phyloP scores from a whole-genome alignment of 1,284 basidiomycete species.

The Sanghuangporus sanghuang region DNA sequence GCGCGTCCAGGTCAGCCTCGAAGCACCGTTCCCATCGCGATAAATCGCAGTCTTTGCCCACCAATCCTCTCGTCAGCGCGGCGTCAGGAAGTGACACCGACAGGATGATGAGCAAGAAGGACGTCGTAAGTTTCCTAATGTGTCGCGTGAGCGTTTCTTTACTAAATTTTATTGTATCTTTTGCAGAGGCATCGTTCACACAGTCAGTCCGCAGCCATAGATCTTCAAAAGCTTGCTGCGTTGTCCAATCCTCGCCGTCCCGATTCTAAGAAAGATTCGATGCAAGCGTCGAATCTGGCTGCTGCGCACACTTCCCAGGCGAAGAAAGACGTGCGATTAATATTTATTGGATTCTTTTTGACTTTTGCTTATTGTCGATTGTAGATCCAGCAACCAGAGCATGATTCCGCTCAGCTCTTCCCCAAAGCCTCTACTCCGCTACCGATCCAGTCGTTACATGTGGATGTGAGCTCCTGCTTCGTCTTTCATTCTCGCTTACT shows the following conservation, averaged over 20 bases:
- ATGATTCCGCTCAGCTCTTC: neutral
- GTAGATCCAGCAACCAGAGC: neutral
- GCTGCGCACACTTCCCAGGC: neutral
- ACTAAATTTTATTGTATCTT: neutral
- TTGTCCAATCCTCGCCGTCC: neutral
- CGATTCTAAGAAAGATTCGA: neutral
- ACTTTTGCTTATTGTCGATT: neutral
- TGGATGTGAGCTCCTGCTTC: neutral
- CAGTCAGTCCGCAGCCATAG: neutral
- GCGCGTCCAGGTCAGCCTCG: neutral
- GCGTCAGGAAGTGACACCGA: conserved; percentile 15
- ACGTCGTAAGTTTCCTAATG: conserved; percentile 3
- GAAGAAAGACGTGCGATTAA: neutral
- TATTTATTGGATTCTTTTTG: neutral
- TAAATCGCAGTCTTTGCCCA: conserved; percentile 6
- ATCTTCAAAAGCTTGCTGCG: neutral
- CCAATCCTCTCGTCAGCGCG: neutral
- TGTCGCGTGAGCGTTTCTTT: neutral
- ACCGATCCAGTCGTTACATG: neutral
- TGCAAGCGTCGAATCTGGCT: neutral
- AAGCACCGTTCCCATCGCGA: conserved; percentile 14
- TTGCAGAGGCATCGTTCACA: conserved; percentile 4
- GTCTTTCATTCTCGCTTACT: neutral
- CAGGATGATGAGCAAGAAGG: neutral
- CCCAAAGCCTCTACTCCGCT: neutral